Evolutionary conservation across 2,329 filamentous ascomycete species (phyloP).

Genomic region (Lecanicillium sp.): DNA sequence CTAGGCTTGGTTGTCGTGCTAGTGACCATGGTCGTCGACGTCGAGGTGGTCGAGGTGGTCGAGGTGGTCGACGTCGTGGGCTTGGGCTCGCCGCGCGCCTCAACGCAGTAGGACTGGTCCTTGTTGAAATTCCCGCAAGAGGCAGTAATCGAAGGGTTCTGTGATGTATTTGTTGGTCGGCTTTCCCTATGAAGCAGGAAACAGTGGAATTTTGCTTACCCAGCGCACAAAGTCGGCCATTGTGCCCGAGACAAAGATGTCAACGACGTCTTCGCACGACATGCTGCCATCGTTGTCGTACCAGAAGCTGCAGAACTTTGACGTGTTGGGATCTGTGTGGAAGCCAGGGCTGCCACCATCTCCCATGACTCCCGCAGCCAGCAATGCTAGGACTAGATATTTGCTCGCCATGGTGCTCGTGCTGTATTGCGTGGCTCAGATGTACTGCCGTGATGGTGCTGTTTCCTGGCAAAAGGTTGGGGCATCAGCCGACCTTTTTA

Average conservation of each 20-base stretch:
- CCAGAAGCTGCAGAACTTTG: neutral
- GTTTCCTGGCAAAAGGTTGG: too few species aligned
- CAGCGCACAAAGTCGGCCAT: neutral
- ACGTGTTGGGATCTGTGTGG: neutral
- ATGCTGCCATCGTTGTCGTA: neutral
- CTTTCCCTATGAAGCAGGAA: neutral
- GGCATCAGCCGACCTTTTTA: too few species aligned
- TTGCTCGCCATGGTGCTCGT: neutral
- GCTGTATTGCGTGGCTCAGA: too few species aligned
- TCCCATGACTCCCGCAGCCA: neutral
- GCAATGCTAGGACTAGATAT: neutral
- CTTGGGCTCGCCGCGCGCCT: neutral
- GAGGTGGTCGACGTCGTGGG: neutral
- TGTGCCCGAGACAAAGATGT: neutral
- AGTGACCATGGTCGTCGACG: neutral
- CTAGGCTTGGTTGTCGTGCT: neutral
- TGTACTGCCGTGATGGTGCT: too few species aligned
- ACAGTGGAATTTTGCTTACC: neutral
- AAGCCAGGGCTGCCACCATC: neutral
- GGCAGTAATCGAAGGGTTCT: neutral
- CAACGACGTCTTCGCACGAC: neutral
- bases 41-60: neutral
- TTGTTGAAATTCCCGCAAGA: neutral
- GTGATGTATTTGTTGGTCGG: neutral
- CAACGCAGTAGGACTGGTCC: neutral